Evolutionary conservation across 139 green algal species (phyloP).

Genomic region (Spirogloea muscicola): DNA sequence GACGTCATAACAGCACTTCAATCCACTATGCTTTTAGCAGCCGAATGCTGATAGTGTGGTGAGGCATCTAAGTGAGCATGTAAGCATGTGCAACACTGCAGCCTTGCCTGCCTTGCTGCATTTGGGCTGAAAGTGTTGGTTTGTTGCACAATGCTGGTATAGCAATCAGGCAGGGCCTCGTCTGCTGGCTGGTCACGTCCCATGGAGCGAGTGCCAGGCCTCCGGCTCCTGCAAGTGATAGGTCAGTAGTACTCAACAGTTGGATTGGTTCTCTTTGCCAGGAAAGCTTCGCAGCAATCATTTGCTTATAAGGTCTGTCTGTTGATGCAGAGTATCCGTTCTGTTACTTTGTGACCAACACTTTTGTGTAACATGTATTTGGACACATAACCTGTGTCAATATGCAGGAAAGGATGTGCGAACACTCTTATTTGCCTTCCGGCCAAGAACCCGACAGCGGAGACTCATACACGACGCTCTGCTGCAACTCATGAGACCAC

Average conservation of each 20-base stretch:
- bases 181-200: background rate
- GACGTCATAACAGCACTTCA: background rate
- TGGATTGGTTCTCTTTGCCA: background rate
- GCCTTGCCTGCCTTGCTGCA: too few relatives aligned
- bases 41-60: background rate
- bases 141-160: too few relatives aligned
- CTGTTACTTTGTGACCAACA: too few relatives aligned
- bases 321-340: too few relatives aligned
- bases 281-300: background rate
- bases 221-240: conserved; percentile 9
- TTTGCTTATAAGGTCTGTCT: background rate
- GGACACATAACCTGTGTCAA: too few relatives aligned
- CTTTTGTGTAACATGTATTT: too few relatives aligned
- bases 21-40: conserved; percentile 3
- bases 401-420: conserved; percentile 24
- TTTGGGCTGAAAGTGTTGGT: too few relatives aligned
- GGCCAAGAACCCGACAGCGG: background rate
- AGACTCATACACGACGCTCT: background rate
- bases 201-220: background rate
- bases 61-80: too few relatives aligned
- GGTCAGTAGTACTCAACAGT: background rate
- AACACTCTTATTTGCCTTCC: background rate
- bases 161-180: too few relatives aligned
- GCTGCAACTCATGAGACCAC: too few relatives aligned
- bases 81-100: background rate